These are phyloP conservation scores for Erysimum pusillum DNA, from an alignment of 441 rosid species.

Conservation along the genomic window DNA sequence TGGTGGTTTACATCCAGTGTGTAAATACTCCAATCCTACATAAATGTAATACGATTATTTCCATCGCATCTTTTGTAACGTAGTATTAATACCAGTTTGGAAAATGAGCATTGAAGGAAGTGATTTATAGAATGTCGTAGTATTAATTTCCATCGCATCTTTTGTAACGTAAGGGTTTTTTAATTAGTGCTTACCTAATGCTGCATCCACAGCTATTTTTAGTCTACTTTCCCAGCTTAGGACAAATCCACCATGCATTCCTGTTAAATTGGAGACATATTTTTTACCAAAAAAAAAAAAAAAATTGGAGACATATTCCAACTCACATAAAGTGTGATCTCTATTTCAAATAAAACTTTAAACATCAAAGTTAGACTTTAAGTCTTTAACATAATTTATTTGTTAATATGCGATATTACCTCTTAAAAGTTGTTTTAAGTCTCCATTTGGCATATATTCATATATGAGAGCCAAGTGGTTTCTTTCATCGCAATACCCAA, in stretches of 20 bases:
- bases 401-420: not conserved
- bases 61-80: too few species aligned
- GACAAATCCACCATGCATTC: conserved; percentile 23
- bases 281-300: too few species aligned
- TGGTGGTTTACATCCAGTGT: conserved; percentile 51
- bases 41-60: too few species aligned
- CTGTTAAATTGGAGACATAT: too few species aligned
- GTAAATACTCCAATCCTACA: conserved; percentile 55
- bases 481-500: conserved; percentile 45
- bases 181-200: conserved; percentile 18
- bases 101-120: too few species aligned
- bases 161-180: not conserved
- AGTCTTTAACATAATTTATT: not conserved
- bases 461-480: conserved; percentile 29
- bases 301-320: too few species aligned
- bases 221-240: conserved; percentile 42
- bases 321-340: not conserved
- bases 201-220: conserved; percentile 29
- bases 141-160: not conserved
- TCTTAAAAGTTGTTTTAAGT: conserved; percentile 40
- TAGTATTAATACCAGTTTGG: too few species aligned
- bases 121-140: not conserved
- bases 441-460: conserved; percentile 59
- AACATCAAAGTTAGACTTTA: conserved; percentile 16
- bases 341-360: not conserved